Evolutionary conservation across 176 grass and related monocot species (phyloP).

Genomic region (Puya raimondii): DNA sequence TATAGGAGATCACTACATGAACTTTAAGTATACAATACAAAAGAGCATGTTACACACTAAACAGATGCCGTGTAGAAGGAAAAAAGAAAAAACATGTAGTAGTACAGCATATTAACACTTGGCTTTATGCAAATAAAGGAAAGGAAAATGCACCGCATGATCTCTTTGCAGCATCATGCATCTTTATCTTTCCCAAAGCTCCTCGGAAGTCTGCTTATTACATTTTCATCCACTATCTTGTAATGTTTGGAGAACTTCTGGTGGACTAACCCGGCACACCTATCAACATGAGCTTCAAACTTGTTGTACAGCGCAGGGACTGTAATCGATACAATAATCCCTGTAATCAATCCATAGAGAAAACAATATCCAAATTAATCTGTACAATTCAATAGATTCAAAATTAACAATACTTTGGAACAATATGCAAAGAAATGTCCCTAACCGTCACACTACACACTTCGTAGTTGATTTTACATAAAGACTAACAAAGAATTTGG

Average conservation of each 20-base stretch:
- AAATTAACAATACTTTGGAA: not conserved
- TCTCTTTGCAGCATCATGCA: conserved; percentile 18
- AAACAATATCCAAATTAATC: conserved; percentile 14
- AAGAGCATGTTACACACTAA: too few relatives aligned
- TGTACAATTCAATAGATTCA: not conserved
- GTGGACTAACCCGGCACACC: conserved; percentile 67
- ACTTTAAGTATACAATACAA: too few relatives aligned
- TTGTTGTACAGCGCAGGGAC: conserved; percentile 82
- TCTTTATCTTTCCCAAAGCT: conserved; percentile 61
- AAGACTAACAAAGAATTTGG: too few relatives aligned
- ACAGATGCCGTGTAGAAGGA: too few relatives aligned
- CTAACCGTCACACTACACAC: too few relatives aligned
- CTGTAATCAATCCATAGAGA: conserved; percentile 28
- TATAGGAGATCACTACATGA: too few relatives aligned
- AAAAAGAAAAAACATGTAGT: too few relatives aligned
- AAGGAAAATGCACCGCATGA: too few relatives aligned
- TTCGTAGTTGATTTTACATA: too few relatives aligned
- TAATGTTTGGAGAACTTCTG: conserved; percentile 85
- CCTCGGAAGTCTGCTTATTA: conserved; percentile 66
- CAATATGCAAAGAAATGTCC: too few relatives aligned
- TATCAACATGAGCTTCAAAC: conserved; percentile 61
- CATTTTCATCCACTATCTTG: conserved; percentile 87
- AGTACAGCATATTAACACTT: too few relatives aligned
- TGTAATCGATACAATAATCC: conserved; percentile 64
- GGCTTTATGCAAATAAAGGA: too few relatives aligned